Evolutionary conservation across 1,284 basidiomycete genomes (phyloP).

Genomic region (Butyriboletus appendiculatus): DNA sequence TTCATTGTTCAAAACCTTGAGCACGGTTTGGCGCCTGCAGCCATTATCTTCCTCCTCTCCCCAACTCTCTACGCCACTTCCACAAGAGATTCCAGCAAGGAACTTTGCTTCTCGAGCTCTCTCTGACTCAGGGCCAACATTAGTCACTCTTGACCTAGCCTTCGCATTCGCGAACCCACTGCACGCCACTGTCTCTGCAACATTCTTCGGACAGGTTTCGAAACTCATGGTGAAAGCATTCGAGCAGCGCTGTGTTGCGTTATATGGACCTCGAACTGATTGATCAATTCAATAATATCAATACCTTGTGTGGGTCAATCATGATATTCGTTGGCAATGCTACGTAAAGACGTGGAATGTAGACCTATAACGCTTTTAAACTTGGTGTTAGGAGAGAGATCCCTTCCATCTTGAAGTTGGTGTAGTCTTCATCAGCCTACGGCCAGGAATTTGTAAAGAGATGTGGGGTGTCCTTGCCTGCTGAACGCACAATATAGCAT

Average conservation of each 20-base stretch:
- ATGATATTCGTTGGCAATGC: not conserved
- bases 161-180: constrained; percentile 90
- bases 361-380: not conserved
- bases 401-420: not conserved
- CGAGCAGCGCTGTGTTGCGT: constrained; percentile 73
- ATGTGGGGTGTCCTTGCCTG: not conserved
- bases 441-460: not conserved
- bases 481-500: not conserved
- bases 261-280: constrained; percentile 54
- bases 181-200: constrained; percentile 78
- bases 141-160: constrained; percentile 79
- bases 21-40: constrained; percentile 81
- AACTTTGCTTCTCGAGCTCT: constrained; percentile 8
- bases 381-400: not conserved
- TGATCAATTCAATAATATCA: constrained; percentile 7
- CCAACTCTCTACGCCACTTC: constrained; percentile 35
- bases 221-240: constrained; percentile 92
- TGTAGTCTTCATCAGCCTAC: not conserved
- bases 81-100: constrained; percentile 4
- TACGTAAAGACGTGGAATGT: not conserved
- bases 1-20: constrained; percentile 83
- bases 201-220: constrained; percentile 87
- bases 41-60: constrained; percentile 50
- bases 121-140: constrained; percentile 51
- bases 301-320: not conserved